A percentile compares a stretch with the other conserved stretches of the same genome.
These are phyloP conservation scores for Puccinia hordei DNA, from an alignment of 1,284 basidiomycete genomes.

Conservation along the genomic window DNA sequence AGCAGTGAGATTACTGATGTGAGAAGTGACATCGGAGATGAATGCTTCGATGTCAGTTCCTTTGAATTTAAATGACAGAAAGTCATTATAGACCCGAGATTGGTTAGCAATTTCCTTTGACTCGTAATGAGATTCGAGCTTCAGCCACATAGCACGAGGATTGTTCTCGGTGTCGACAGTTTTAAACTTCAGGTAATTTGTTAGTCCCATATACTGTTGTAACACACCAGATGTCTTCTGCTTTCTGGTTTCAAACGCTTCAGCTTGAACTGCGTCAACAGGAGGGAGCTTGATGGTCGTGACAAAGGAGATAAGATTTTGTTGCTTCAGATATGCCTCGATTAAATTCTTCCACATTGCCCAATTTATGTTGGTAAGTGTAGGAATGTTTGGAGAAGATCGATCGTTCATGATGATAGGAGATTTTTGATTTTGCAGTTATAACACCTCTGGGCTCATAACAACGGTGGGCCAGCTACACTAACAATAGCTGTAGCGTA, in stretches of 20 bases:
- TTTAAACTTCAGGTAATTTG: background rate
- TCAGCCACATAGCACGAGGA: too few species aligned
- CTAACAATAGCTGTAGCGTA: too few species aligned
- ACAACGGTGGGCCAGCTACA: too few species aligned
- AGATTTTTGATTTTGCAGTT: background rate
- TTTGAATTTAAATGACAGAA: background rate
- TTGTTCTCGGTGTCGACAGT: background rate
- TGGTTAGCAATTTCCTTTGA: too few species aligned
- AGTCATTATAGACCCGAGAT: background rate
- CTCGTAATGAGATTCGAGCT: too few species aligned
- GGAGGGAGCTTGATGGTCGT: background rate
- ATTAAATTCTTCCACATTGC: too few species aligned
- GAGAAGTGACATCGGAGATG: background rate
- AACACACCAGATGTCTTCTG: too few species aligned
- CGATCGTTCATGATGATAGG: background rate
- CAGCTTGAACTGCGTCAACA: background rate
- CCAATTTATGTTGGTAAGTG: too few species aligned
- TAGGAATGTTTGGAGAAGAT: background rate
- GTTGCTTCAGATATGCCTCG: too few species aligned
- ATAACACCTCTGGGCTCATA: slow-evolving; percentile 7
- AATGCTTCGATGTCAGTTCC: slow-evolving; percentile 3
- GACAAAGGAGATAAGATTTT: background rate
- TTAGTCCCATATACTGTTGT: background rate
- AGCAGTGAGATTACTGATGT: too few species aligned
- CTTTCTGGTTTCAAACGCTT: background rate